A percentile compares a stretch with the other conserved stretches of the same genome.
phyloP scores from a whole-genome alignment of 2,329 filamentous ascomycete genomes.

The Thielaviopsis ethacetica region DNA sequence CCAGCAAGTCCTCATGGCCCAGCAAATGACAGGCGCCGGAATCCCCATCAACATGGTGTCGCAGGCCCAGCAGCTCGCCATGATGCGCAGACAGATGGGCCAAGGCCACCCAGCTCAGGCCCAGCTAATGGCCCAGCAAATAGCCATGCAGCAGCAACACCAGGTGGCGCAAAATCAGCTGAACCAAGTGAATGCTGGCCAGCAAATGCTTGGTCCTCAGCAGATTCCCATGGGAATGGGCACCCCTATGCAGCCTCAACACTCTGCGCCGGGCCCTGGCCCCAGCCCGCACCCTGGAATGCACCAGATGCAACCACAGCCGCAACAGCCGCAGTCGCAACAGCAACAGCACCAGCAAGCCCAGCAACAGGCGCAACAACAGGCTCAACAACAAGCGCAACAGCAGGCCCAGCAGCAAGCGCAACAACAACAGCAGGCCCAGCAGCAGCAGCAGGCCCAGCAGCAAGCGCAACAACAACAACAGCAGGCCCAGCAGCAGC shows the following conservation, averaged over 20 bases:
- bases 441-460: background rate
- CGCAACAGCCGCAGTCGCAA: background rate
- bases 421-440: background rate
- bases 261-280: slow-evolving; percentile 12
- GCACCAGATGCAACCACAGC: slow-evolving; percentile 15
- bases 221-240: slow-evolving; percentile 13
- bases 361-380: slow-evolving; percentile 22
- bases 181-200: slow-evolving; percentile 27
- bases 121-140: slow-evolving; percentile 26
- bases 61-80: slow-evolving; percentile 34
- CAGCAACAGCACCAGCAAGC: slow-evolving; percentile 16
- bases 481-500: slow-evolving; percentile 17
- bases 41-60: slow-evolving; percentile 32
- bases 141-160: slow-evolving; percentile 30
- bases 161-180: slow-evolving; percentile 20
- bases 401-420: background rate
- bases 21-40: slow-evolving; percentile 32
- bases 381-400: slow-evolving; percentile 16
- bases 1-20: slow-evolving; percentile 35
- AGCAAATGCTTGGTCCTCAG: slow-evolving; percentile 32
- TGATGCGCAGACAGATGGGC: slow-evolving; percentile 22
- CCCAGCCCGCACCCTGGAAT: slow-evolving; percentile 23
- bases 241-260: slow-evolving; percentile 14
- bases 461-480: slow-evolving; percentile 12
- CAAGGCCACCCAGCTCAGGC: slow-evolving; percentile 16